Evolutionary conservation across 495 filamentous ascomycete genomes (phyloP), one percentile per base, ranked within the genome.

Genomic region (Aspergillus nidulans): DNA sequence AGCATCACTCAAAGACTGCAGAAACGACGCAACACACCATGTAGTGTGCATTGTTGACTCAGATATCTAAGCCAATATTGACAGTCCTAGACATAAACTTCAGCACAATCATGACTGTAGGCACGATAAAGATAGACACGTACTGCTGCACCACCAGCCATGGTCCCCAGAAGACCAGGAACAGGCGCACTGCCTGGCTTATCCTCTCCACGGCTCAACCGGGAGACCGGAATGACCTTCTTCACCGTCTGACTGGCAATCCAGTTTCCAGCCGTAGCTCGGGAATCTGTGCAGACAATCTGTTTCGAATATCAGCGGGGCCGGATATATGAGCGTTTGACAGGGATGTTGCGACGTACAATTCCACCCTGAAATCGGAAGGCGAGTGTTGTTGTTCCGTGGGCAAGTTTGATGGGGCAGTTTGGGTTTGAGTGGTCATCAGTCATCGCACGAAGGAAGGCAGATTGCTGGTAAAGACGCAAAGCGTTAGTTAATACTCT

Each of bases 21-120:
- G 0, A 23, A 40, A 2, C 19, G 7, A 5, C 25, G 3, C 20
- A 42, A 62, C 71, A 53, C 65, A 71, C 74, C 94, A 74, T 97
- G 94, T 57, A 98, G 87, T 47, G 94, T 92, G 76, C 94, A 98
- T 79, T 97, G 91, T 86, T 97, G 95, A 56, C 94, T 94, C 59
- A 98, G 81, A 81, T 96, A 98, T 66, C 89, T 90, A 61, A 98
- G 86, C 94, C 94, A 98, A 80, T 96, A 97, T 84, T 97, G 94
- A 77, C 94, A 98, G 77, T 98, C 94, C 85, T 89, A 67, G 36
- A 51, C 41, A 45, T 40, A 30, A 24, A 44, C 42, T 32, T 54
- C 28, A 55, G 63, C 58, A 64, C 49, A 40, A 47, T 21, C 30
- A 48, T 15, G 24, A 12, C 24, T 19, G 1, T 7, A 25, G 4